Base-by-base conservation (phyloP, 805 yeast species). In the Barnettozyma botsteinii region DNA sequence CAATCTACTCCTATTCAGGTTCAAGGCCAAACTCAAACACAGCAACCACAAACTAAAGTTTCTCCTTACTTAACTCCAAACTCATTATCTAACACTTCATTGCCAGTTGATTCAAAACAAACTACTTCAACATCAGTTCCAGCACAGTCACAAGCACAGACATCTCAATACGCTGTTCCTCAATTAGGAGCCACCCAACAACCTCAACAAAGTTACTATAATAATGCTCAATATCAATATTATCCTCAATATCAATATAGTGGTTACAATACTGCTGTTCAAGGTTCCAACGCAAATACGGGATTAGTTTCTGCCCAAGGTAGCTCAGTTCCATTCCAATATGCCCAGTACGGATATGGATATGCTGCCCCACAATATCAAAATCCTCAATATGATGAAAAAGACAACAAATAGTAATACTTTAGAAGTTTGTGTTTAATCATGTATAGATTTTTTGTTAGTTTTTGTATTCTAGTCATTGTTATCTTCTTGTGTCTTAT, bases 51-150 rank as follows among this genome's bases (percentile, higher is more conserved):
- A n/a, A n/a, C 37, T 13, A 44, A 43, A 14, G 41, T 36, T 37
- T 48, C 57, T 4, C 57, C 57, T 25, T 51, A 52, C 35, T 15
- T 55, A 38, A 46, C 55, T 3, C 54, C 58, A 40, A 46, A 44
- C 14, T 49, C 55, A 13, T 25, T 51, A 31, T 42, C 53, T 13
- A 51, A 45, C 36, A 32, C 48, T 6, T 33, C 52, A 9, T 35
- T 43, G 20, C 36, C 44, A 12, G 37, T 31, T 12, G 50, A 44
- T n/a, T 42, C 40, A 15, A 31, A 42, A 9, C 47, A 40, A 28
- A 19, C 33, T 7, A 20, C 24, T 27, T 47, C 39, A 22, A 47
- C 42, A 28, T 35, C 33, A n/a, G 44, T 31, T 15, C 44, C 35
- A 19, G 26, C 21, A 18, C 42, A 33, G 13, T 11, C 37, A 19